A percentile compares a stretch with the other conserved stretches of the same genome.
Evolutionary conservation across 2,329 filamentous ascomycete species (phyloP).

Genomic region (Alternaria postmessia): DNA sequence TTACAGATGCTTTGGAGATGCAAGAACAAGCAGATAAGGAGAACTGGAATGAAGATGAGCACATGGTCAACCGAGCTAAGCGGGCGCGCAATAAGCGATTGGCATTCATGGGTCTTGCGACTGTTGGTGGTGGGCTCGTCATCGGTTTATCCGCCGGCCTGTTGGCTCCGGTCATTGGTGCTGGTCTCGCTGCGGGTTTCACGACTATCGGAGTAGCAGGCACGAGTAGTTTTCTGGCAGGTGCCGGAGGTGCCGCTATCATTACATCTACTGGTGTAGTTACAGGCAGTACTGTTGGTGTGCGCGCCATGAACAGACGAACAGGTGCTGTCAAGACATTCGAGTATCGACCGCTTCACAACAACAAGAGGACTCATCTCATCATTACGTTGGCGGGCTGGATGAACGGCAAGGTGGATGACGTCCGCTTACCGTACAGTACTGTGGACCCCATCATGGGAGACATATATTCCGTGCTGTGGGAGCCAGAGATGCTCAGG

Average conservation of each 20-base stretch:
- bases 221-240: conserved; percentile 87
- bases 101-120: conserved; percentile 95
- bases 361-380: conserved; percentile 96
- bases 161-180: conserved; percentile 91
- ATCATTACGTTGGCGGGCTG: conserved; percentile 95
- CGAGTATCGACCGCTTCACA: conserved; percentile 94
- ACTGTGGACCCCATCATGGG: conserved; percentile 98
- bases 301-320: conserved; percentile 82
- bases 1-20: conserved; percentile 97
- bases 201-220: conserved; percentile 93
- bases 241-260: conserved; percentile 89
- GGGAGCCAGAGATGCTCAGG: conserved; percentile 97
- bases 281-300: conserved; percentile 85
- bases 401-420: conserved; percentile 98
- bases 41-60: conserved; percentile 96
- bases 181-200: conserved; percentile 91
- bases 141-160: conserved; percentile 94
- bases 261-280: conserved; percentile 90
- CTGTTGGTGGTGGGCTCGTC: conserved; percentile 91
- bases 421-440: conserved; percentile 93
- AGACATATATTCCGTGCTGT: conserved; percentile 94
- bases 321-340: conserved; percentile 95
- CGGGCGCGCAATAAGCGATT: conserved; percentile 81
- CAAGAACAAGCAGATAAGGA: conserved; percentile 93
- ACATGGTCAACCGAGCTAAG: conserved; percentile 87